phyloP scores from a whole-genome alignment of 2,329 filamentous ascomycete genomes.

The Diplodia seriata region DNA sequence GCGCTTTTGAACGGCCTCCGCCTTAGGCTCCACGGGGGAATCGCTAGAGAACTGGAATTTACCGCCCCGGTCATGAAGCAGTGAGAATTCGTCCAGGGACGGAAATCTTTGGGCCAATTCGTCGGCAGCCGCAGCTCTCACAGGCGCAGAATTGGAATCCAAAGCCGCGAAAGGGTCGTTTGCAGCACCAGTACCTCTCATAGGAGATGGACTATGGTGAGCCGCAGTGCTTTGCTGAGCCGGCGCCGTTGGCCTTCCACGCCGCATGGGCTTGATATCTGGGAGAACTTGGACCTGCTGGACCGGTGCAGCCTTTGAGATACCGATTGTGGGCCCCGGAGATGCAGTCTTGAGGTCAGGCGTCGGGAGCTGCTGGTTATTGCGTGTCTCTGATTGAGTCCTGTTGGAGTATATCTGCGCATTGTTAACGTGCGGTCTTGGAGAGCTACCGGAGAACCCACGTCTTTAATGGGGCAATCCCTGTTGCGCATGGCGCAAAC shows the following conservation, averaged over 20 bases:
- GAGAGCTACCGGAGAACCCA: constrained; percentile 54
- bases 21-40: constrained; percentile 53
- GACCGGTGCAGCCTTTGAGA: constrained; percentile 78
- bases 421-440: constrained; percentile 37
- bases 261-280: constrained; percentile 91
- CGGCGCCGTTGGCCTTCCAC: constrained; percentile 73
- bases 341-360: constrained; percentile 60
- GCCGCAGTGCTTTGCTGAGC: constrained; percentile 49
- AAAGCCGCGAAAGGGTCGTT: constrained; percentile 91
- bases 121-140: constrained; percentile 65
- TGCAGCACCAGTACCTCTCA: constrained; percentile 60
- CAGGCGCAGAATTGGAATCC: constrained; percentile 67
- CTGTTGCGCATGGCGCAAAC: constrained; percentile 87
- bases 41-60: constrained; percentile 79
- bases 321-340: constrained; percentile 70
- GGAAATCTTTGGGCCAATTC: constrained; percentile 88
- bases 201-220: constrained; percentile 72
- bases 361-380: constrained; percentile 65
- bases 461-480: constrained; percentile 86
- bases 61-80: constrained; percentile 81
- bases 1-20: constrained; percentile 58
- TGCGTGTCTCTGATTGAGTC: constrained; percentile 70
- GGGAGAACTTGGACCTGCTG: constrained; percentile 77
- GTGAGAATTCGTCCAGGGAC: constrained; percentile 88
- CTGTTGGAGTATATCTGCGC: constrained; percentile 58